Evolutionary conservation across 116 monocot genomes (phyloP).

Genomic region (Thalassia testudinum): DNA sequence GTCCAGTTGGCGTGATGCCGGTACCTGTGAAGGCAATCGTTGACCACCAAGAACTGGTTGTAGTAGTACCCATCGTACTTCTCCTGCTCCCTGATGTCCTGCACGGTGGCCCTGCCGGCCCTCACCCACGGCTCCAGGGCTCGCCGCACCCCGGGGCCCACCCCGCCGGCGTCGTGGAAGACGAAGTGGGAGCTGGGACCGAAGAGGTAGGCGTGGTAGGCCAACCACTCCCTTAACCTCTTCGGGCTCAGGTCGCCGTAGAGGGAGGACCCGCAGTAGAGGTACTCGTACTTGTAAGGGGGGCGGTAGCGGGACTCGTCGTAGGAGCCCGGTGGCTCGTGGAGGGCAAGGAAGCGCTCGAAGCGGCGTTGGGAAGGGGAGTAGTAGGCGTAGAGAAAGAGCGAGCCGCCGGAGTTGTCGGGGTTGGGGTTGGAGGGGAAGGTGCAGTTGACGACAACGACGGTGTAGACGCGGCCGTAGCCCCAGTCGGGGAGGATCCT

Average conservation of each 20-base stretch:
- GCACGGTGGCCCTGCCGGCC: constrained; percentile 68
- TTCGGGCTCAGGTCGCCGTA: constrained; percentile 59
- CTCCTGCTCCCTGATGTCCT: constrained; percentile 71
- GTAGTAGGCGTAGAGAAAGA: constrained; percentile 83
- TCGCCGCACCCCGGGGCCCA: constrained; percentile 43
- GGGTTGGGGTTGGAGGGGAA: constrained; percentile 54
- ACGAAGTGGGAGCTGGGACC: constrained; percentile 83
- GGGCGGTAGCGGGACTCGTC: constrained; percentile 37
- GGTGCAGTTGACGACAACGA: constrained; percentile 95
- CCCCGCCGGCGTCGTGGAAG: constrained; percentile 92
- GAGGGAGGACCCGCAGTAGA: constrained; percentile 90
- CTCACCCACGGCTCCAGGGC: constrained; percentile 83
- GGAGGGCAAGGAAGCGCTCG: constrained; percentile 66
- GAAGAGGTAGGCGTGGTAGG: constrained; percentile 88
- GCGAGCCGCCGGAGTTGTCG: constrained; percentile 74
- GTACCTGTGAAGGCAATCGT: constrained; percentile 85
- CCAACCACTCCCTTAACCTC: constrained; percentile 88
- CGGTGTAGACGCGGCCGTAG: constrained; percentile 97
- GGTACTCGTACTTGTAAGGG: constrained; percentile 75
- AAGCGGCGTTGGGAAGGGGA: constrained; percentile 28
- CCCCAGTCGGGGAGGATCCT: constrained; percentile 97
- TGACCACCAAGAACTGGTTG: constrained; percentile 94
- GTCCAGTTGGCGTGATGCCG: constrained; percentile 88
- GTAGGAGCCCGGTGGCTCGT: constrained; percentile 61
- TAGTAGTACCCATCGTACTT: constrained; percentile 92